Conservation (phyloP, 164 flowering plant genomes). For the Sedum album region DNA sequence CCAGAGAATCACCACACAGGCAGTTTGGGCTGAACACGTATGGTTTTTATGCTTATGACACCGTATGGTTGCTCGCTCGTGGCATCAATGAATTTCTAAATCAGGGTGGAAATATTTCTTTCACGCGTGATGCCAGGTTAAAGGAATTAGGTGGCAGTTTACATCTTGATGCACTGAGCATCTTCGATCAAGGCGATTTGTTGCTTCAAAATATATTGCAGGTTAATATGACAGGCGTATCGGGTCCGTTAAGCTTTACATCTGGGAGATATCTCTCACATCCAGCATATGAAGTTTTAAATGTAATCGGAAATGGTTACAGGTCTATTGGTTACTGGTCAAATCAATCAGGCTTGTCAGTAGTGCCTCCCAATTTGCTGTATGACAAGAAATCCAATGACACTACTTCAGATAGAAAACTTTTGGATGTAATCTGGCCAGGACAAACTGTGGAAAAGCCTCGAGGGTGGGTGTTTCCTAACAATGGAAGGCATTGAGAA, state of each 20-base stretch:
- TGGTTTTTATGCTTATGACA: constrained; percentile 56
- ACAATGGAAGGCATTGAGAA: too few relatives aligned
- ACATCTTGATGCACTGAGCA: constrained; percentile 37
- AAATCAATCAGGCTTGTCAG: constrained; percentile 51
- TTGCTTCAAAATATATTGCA: constrained; percentile 29
- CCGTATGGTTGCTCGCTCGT: constrained; percentile 57
- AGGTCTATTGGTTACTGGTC: constrained; percentile 75
- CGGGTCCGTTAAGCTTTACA: constrained; percentile 47
- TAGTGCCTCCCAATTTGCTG: constrained; percentile 34
- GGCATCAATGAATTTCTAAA: constrained; percentile 43
- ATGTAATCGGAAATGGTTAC: constrained; percentile 53
- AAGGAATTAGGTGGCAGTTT: constrained; percentile 16
- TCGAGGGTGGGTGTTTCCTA: too few relatives aligned
- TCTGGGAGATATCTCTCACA: constrained; percentile 30
- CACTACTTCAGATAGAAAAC: too few relatives aligned
- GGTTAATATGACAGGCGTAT: constrained; percentile 36
- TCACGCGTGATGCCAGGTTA: constrained; percentile 33
- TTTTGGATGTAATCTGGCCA: too few relatives aligned
- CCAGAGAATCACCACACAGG: background rate
- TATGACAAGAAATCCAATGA: too few relatives aligned
- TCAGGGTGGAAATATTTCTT: constrained; percentile 40
- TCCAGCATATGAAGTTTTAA: constrained; percentile 65
- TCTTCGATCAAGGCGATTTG: constrained; percentile 40
- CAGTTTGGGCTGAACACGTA: constrained; percentile 36
- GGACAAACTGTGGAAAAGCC: too few relatives aligned